phyloP scores from a whole-genome alignment of 2,329 filamentous ascomycete species.

The Arthroderma sp. region DNA sequence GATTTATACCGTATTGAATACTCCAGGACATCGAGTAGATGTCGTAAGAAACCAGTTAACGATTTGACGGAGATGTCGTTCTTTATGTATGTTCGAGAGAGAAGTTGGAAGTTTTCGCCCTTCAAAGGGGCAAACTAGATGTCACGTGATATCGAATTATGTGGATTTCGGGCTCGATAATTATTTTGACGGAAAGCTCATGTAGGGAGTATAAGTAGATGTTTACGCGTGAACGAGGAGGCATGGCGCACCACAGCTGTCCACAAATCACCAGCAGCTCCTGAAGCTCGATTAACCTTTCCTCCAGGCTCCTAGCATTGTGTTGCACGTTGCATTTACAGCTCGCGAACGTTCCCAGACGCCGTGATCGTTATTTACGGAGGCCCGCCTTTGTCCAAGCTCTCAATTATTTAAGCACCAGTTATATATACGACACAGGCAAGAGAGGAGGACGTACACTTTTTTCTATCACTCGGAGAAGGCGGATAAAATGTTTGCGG shows the following conservation, averaged over 20 bases:
- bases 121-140: background rate
- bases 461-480: background rate
- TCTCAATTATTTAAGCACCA: background rate
- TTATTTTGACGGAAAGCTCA: background rate
- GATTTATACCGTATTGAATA: background rate
- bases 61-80: background rate
- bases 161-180: background rate
- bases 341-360: background rate
- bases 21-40: background rate
- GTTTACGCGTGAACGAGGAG: background rate
- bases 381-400: background rate
- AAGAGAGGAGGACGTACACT: background rate
- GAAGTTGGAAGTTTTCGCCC: too few species aligned
- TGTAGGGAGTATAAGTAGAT: too few species aligned
- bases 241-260: background rate
- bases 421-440: background rate
- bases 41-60: background rate
- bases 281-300: background rate
- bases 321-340: background rate
- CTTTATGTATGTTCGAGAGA: background rate
- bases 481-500: background rate
- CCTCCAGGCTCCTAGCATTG: background rate
- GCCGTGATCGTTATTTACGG: background rate
- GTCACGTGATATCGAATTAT: conserved; percentile 1
- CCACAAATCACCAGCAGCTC: background rate